Evolutionary conservation across 352 stramenopile genomes (phyloP), one percentile per base, ranked within the genome.

Genomic region (Globisporangium parvum): DNA sequence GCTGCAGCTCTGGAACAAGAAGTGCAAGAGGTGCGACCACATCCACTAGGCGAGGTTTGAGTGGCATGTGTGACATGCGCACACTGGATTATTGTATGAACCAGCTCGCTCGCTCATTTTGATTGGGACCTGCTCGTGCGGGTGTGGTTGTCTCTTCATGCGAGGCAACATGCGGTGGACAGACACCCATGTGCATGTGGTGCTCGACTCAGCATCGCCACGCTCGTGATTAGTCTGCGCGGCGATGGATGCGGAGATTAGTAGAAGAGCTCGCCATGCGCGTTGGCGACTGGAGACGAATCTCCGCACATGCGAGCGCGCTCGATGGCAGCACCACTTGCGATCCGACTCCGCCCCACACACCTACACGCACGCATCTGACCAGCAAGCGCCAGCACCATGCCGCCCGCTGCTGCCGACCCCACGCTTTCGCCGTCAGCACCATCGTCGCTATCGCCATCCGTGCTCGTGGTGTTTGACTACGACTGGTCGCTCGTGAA

Each of bases 1-100:
- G n/a, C 62, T 63, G 33, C 75, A 85, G 53, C 47, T 83, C 26
- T 81, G 71, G 65, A 85, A 85, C 69, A 86, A 86, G 52, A 79
- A 71, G 28, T 86, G 75, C 71, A 86, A 86, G 49, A 65, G 61
- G 0, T 86, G 75, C 60, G 65, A 70, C 39, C 75, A 86, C 28
- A 56, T 78, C 21, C 75, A 84, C 21, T 86, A 72, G 51, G 47
- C 44, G 12, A 11, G 6, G 41, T 21, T 20, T 47, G 20, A 47
- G 41, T 23, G 4, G n/a, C 17, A 46, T 9, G 18, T 23, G 20
- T 26, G 41, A 24, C 18, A 47, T 47, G n/a, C 6, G 18, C n/a
- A 24, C 41, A 26, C 20, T 47, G 15, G 39, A 18, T 44, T n/a
- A 10, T 20, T 44, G 15, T n/a, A 44, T 44, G 15, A 44, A 44